Conservation (phyloP, 768 basidiomycete genomes). For the Kwoniella bestiolae region DNA sequence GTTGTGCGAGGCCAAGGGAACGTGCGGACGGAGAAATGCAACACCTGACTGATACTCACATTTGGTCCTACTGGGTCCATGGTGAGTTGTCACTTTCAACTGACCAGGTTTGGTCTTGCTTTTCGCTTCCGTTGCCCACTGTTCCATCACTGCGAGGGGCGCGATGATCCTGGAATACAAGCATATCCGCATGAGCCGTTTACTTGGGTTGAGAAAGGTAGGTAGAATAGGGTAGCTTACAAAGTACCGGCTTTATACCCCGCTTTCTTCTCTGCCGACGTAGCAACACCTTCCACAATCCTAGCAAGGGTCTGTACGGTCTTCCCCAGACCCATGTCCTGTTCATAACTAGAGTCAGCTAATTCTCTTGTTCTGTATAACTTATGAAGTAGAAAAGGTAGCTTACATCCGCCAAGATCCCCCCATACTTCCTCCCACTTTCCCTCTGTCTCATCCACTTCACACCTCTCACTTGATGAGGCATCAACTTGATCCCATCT, state of each 20-base stretch:
- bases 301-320: constrained; percentile 89
- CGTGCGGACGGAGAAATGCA: too few species aligned
- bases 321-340: constrained; percentile 60
- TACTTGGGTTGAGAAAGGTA: neutral
- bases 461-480: constrained; percentile 85
- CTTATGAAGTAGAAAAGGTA: neutral
- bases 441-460: constrained; percentile 88
- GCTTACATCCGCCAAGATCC: constrained; percentile 78
- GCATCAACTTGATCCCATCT: constrained; percentile 71
- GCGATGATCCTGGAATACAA: constrained; percentile 70
- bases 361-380: constrained; percentile 58
- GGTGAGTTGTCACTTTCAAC: constrained; percentile 77
- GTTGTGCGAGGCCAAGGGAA: too few species aligned
- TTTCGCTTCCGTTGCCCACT: constrained; percentile 86
- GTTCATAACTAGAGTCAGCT: neutral
- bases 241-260: constrained; percentile 63
- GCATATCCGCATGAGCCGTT: neutral
- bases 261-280: constrained; percentile 69
- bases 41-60: constrained; percentile 61
- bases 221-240: constrained; percentile 37
- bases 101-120: constrained; percentile 67
- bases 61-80: constrained; percentile 74
- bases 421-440: constrained; percentile 74
- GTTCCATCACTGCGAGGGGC: constrained; percentile 82
- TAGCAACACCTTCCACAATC: constrained; percentile 79